Base-by-base conservation (phyloP, 192 early-diverging fungal genomes). In the Obelidium mucronatum region DNA sequence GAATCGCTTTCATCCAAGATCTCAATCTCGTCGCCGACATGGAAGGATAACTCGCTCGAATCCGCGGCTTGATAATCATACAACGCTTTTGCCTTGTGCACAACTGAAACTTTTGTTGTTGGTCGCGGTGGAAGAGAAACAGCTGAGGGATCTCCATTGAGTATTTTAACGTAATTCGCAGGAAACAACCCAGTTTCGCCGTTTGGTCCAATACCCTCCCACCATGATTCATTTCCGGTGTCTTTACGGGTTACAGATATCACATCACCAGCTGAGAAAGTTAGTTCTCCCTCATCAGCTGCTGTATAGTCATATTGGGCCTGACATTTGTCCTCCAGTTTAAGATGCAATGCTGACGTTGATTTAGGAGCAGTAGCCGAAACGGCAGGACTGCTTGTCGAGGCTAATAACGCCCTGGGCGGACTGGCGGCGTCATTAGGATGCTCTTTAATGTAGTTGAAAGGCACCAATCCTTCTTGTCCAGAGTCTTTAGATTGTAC, bases 161-260 rank as follows among this genome's bases (percentile, higher is more conserved):
- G n/a, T n/a, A n/a, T n/a, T n/a, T 87, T 85, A 11, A 98, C 96
- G 84, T 97, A 97, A 74, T 96, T 96, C n/a, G 92, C 94, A 22
- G 97, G 97, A 73, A 99, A 98, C 93, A 95, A 75, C 5, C 62
- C 62, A 6, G 8, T 34, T 11, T 30, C 26, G 80, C 91, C 79
- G 90, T 73, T 81, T 6, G 80, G 80, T 22, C 68, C 61, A 75
- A 93, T 90, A 26, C 96, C 97, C 62, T 93, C 92, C 96, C 97
- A 99, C 96, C 97, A 98, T 75, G 95, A 94, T 54, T 92, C 90
- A 86, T 72, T 80, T 3, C 86, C 86, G 26, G 84, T 88, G 52
- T 82, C 60, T 40, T 82, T 82, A 65, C 61, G 78, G 19, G 76
- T 82, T 11, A 83, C 59, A 1, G 55, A 62, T 24, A 88, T 75